These are phyloP conservation scores for Penicillium dipodomyicola DNA, from an alignment of 495 filamentous ascomycete genomes.

Conservation along the genomic window DNA sequence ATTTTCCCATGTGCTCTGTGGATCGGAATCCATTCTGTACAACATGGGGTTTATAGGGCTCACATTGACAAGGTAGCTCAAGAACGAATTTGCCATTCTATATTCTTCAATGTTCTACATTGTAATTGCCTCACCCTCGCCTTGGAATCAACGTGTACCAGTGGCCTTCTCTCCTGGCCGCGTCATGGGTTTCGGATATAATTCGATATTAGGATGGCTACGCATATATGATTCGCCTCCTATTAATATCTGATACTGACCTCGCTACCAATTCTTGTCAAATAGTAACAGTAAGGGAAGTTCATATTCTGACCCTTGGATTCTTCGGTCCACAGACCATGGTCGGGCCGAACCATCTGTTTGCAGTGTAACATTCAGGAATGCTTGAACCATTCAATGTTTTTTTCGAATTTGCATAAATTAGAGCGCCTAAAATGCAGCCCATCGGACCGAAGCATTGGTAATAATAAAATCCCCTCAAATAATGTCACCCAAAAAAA, in stretches of 20 bases:
- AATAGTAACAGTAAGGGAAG: background rate
- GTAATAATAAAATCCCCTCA: too few species aligned
- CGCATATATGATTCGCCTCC: constrained; percentile 4
- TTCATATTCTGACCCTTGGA: background rate
- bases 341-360: constrained; percentile 3
- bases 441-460: background rate
- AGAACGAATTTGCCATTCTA: background rate
- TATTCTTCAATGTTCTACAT: background rate
- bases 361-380: background rate
- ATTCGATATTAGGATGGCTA: constrained; percentile 2
- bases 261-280: background rate
- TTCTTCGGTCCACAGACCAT: background rate
- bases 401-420: background rate
- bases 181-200: constrained; percentile 25
- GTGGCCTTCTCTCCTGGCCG: constrained; percentile 11
- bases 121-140: background rate
- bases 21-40: constrained; percentile 2
- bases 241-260: background rate
- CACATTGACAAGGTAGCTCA: background rate
- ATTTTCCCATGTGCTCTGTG: constrained; percentile 12
- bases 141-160: constrained; percentile 8
- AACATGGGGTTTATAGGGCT: background rate
- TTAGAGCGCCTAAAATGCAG: background rate
- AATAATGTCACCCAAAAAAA: background rate
- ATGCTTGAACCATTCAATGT: background rate